Conservation (phyloP, 345 rosid species). For the Bruguiera parviflora region DNA sequence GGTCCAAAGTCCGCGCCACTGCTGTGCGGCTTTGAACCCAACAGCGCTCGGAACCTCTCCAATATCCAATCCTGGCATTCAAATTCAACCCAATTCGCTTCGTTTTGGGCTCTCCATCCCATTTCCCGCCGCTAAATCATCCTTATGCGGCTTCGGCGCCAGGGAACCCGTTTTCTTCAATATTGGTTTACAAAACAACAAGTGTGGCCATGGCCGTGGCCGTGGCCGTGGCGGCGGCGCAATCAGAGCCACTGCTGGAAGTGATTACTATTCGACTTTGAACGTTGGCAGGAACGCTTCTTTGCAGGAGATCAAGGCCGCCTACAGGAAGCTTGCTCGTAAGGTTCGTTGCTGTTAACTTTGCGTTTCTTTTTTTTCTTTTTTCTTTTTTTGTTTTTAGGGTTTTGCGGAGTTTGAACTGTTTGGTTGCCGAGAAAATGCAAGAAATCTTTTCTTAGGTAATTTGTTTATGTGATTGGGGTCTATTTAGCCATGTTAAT, state of each 20-base stretch:
- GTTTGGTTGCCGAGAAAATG: neutral
- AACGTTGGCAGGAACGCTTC: conserved; percentile 58
- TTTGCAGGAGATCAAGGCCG: conserved; percentile 68
- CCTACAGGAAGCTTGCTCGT: conserved; percentile 86
- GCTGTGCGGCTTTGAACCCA: neutral
- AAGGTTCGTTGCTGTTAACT: conserved; percentile 43
- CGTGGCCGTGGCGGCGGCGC: neutral
- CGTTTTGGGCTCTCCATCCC: neutral
- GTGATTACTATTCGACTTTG: conserved; percentile 66
- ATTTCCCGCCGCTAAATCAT: neutral
- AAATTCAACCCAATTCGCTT: neutral
- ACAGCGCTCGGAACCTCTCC: neutral
- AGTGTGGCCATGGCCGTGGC: too few relatives aligned
- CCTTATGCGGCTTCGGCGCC: neutral
- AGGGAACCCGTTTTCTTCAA: too few relatives aligned
- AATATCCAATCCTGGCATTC: neutral
- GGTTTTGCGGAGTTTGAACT: neutral
- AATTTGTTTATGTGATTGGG: too few relatives aligned
- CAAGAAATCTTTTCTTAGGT: too few relatives aligned
- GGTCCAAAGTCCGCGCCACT: neutral
- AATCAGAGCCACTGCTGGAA: conserved; percentile 33
- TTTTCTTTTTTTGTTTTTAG: neutral
- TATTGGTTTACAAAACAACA: too few relatives aligned
- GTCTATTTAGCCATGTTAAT: too few relatives aligned
- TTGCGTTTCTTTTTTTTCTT: neutral